Conservation (phyloP, 495 filamentous ascomycete genomes). For the Xylaria castorea region DNA sequence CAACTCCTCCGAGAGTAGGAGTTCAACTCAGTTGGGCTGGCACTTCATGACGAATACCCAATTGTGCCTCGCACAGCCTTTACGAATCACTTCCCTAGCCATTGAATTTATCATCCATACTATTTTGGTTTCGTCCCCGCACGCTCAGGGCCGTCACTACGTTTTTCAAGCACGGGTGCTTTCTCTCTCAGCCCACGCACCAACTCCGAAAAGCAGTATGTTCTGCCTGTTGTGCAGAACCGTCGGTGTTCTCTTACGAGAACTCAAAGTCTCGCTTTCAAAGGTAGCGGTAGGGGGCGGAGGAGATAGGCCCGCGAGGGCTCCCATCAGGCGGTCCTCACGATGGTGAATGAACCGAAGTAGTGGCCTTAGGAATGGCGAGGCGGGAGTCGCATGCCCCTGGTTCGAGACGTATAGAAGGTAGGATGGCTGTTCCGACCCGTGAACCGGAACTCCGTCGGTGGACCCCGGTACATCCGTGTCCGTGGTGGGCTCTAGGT, state of each 20-base stretch:
- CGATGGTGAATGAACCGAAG: background rate
- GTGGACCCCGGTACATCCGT: background rate
- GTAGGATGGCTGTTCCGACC: background rate
- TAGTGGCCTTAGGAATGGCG: background rate
- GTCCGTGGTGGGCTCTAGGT: background rate
- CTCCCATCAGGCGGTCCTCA: constrained; percentile 8
- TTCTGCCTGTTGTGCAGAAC: background rate
- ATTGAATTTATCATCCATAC: background rate
- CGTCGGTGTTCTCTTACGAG: background rate
- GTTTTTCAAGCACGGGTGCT: background rate
- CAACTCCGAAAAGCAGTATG: background rate
- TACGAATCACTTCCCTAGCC: background rate
- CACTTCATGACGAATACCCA: no score
- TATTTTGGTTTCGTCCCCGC: background rate
- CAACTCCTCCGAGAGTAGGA: background rate
- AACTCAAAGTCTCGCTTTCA: background rate
- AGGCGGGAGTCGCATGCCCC: background rate
- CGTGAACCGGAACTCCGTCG: background rate
- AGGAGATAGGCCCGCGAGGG: background rate
- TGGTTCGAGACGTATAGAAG: background rate
- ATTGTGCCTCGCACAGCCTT: no score
- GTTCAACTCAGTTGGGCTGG: background rate
- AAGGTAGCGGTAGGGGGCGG: background rate
- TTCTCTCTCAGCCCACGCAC: background rate
- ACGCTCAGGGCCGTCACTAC: background rate